Evolutionary conservation across 768 basidiomycete species (phyloP).

Genomic region (Lactifluus rugatus): DNA sequence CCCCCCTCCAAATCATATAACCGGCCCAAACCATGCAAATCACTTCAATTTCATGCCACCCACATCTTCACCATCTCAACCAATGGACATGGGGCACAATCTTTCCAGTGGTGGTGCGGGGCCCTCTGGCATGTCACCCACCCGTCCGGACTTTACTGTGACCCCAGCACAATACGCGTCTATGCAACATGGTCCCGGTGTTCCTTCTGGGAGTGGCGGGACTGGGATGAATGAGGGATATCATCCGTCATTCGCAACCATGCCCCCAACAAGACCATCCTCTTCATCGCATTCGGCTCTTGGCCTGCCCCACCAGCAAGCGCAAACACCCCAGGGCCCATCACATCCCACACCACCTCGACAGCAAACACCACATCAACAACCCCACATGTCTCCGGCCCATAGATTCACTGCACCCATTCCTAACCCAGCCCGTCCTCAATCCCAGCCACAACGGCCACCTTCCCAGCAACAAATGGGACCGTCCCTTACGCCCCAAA

Average conservation of each 20-base stretch:
- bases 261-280: conserved; percentile 27
- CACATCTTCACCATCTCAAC: conserved; percentile 39
- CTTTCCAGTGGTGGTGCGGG: conserved; percentile 28
- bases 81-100: conserved; percentile 37
- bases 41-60: conserved; percentile 33
- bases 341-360: conserved; percentile 13
- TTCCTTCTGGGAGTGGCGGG: conserved; percentile 8
- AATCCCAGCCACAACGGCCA: conserved; percentile 19
- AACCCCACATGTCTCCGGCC: conserved; percentile 15
- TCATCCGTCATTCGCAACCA: conserved; percentile 28
- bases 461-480: conserved; percentile 38
- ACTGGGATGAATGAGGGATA: conserved; percentile 25
- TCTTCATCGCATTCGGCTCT: conserved; percentile 27
- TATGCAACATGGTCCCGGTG: conserved; percentile 36
- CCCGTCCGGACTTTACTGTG: conserved; percentile 36
- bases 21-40: conserved; percentile 2
- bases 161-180: conserved; percentile 58
- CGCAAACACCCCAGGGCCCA: conserved; percentile 2
- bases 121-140: conserved; percentile 31
- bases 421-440: conserved; percentile 25
- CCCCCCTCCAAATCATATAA: conserved; percentile 12
- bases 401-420: conserved; percentile 8
- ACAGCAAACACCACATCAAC: conserved; percentile 18
- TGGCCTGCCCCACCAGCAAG: conserved; percentile 7
- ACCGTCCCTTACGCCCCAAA: conserved; percentile 40